Evolutionary conservation across 257 asterid species (phyloP).

Genomic region (Gentiana dahurica): DNA sequence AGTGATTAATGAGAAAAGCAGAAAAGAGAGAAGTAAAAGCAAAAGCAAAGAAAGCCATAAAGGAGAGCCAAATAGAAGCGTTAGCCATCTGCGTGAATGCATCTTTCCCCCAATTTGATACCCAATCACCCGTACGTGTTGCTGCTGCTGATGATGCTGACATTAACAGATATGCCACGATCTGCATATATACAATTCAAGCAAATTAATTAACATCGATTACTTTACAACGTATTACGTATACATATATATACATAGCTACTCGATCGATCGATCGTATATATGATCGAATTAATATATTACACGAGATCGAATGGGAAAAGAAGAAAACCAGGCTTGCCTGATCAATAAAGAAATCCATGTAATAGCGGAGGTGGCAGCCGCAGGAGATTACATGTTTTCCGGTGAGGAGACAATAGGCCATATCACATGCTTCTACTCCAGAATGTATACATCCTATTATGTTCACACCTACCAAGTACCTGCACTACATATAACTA

Average conservation of each 20-base stretch:
- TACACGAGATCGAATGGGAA: neutral
- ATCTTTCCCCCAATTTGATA: slow-evolving; percentile 61
- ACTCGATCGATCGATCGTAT: neutral
- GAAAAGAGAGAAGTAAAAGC: slow-evolving; percentile 58
- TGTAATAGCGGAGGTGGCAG: neutral
- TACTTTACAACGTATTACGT: neutral
- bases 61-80: slow-evolving; percentile 48
- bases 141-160: slow-evolving; percentile 69
- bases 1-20: slow-evolving; percentile 2
- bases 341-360: neutral
- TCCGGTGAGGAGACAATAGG: neutral
- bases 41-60: slow-evolving; percentile 51
- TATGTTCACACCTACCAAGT: neutral
- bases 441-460: neutral
- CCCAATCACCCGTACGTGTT: slow-evolving; percentile 53
- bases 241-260: neutral
- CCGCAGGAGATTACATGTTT: neutral
- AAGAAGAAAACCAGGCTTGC: neutral
- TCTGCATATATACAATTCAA: slow-evolving; percentile 22
- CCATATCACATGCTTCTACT: neutral
- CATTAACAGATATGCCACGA: slow-evolving; percentile 61
- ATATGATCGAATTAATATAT: no score
- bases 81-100: slow-evolving; percentile 59
- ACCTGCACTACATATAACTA: neutral
- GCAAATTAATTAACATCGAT: neutral